phyloP scores from a whole-genome alignment of 2,329 filamentous ascomycete species.

The Aspergillus costaricaensis region DNA sequence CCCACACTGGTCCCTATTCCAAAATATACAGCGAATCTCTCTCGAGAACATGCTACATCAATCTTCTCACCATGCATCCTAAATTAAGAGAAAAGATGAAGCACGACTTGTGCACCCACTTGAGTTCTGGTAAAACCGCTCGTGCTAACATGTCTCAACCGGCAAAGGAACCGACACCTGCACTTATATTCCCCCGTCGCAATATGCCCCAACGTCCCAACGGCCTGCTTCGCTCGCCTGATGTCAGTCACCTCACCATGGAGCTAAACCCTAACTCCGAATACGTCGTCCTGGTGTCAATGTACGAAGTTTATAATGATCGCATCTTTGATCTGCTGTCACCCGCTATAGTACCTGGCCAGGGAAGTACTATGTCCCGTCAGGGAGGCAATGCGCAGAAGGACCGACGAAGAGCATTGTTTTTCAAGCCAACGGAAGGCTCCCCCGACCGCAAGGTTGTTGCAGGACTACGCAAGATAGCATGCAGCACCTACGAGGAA shows the following conservation, averaged over 20 bases:
- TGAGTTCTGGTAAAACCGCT: slow-evolving; percentile 22
- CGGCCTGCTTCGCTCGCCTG: slow-evolving; percentile 71
- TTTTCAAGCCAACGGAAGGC: slow-evolving; percentile 89
- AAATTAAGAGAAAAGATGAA: slow-evolving; percentile 15
- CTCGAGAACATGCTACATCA: slow-evolving; percentile 10
- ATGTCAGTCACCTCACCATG: slow-evolving; percentile 70
- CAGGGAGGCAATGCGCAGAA: slow-evolving; percentile 57
- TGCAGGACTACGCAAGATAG: slow-evolving; percentile 84
- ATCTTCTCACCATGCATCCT: slow-evolving; percentile 6
- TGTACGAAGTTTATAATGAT: slow-evolving; percentile 99
- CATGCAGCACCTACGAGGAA: slow-evolving; percentile 79
- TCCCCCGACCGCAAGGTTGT: slow-evolving; percentile 94
- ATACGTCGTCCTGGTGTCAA: slow-evolving; percentile 87
- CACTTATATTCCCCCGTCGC: slow-evolving; percentile 57
- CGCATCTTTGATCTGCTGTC: slow-evolving; percentile 92
- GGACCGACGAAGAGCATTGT: slow-evolving; percentile 74
- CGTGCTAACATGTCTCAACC: slow-evolving; percentile 43
- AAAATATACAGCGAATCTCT: not conserved
- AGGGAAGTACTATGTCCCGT: slow-evolving; percentile 41
- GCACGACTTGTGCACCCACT: slow-evolving; percentile 22
- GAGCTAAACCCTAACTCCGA: slow-evolving; percentile 69
- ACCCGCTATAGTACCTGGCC: slow-evolving; percentile 47
- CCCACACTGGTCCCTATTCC: not conserved
- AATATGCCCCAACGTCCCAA: slow-evolving; percentile 69
- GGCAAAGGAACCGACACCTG: slow-evolving; percentile 59